Evolutionary conservation across 2,329 filamentous ascomycete genomes (phyloP).

Genomic region (Byssoonygena ceratinophila): DNA sequence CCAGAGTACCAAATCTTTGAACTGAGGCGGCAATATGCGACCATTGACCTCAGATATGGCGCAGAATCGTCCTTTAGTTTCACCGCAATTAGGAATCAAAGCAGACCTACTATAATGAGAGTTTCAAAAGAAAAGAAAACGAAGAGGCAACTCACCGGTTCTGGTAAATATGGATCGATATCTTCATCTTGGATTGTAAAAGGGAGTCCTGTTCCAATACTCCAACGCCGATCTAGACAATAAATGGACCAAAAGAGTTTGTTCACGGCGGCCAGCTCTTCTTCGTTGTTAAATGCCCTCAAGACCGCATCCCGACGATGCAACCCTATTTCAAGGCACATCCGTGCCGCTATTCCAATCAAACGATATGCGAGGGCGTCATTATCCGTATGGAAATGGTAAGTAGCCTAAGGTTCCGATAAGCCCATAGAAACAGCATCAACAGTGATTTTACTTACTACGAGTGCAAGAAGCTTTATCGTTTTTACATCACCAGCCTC

Average conservation of each 20-base stretch:
- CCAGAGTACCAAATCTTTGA: conserved; percentile 81
- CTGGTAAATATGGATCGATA: conserved; percentile 67
- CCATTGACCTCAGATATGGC: conserved; percentile 74
- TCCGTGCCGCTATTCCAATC: conserved; percentile 68
- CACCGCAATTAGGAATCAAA: neutral
- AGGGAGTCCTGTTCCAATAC: conserved; percentile 77
- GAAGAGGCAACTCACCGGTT: conserved; percentile 50
- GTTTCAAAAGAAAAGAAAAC: neutral
- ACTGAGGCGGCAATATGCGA: conserved; percentile 68
- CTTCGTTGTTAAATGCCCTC: conserved; percentile 54
- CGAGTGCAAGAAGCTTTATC: conserved; percentile 44
- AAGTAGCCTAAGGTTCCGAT: conserved; percentile 47
- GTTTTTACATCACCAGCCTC: conserved; percentile 48
- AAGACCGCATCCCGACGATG: conserved; percentile 65
- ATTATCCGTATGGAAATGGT: conserved; percentile 76
- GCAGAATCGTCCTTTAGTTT: conserved; percentile 31
- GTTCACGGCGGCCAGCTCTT: conserved; percentile 56
- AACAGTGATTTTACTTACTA: conserved; percentile 9
- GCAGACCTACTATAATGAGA: neutral
- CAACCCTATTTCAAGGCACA: conserved; percentile 73
- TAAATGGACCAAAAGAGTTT: conserved; percentile 81
- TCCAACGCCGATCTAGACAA: conserved; percentile 76
- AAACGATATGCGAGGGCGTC: conserved; percentile 78
- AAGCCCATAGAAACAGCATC: neutral
- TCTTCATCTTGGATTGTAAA: conserved; percentile 78